Base-by-base conservation (phyloP, 805 yeast genomes). In the Saturnispora sanitii region DNA sequence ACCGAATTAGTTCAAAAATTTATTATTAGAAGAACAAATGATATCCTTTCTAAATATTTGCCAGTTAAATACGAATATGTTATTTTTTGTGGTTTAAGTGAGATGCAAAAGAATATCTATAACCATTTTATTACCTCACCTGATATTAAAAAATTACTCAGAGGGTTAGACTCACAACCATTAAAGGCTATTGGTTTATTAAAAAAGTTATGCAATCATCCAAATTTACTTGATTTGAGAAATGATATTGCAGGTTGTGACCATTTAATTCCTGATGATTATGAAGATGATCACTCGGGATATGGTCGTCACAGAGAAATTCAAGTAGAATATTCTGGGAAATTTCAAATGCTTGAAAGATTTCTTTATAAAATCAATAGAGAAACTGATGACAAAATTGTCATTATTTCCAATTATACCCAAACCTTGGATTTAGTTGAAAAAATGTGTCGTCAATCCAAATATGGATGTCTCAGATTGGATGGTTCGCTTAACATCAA, bases 61-160 rank as follows among this genome's bases (percentile, higher is more conserved):
- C 98, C 98, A 0, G 85, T 94, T 47, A 92, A 92, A 60, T 88
- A 87, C 57, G 98, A 92, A 58, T 95, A 92, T 60, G 97, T 92
- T 18, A 82, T 92, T n/a, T 92, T 90, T 58, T 87, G 92, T 45
- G 80, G 79, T 33, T 63, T 92, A 41, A 72, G 90, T 2, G 85
- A 84, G 0, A 70, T 88, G 61, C 98, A 92, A 60, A 62, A 66
- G 38, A 60, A 67, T 1, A 59, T 92, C 2, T 92, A 92, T 55
- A 66, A 73, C 39, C 80, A 79, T 48, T 84, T 83, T 51, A 71
- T 87, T 39, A 74, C 82, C 11, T 79, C 94, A 5, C 86, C 92
- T 2, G 92, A 79, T 39, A 79, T 86, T 48, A 73, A 69, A 37
- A 75, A 73, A 47, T 59, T 85, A 9, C 50, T 84, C n/a, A 71